A percentile compares a stretch with the other conserved stretches of the same genome.
Conservation (phyloP, 306 rosid genomes). For the Hippophae gyantsensis region DNA sequence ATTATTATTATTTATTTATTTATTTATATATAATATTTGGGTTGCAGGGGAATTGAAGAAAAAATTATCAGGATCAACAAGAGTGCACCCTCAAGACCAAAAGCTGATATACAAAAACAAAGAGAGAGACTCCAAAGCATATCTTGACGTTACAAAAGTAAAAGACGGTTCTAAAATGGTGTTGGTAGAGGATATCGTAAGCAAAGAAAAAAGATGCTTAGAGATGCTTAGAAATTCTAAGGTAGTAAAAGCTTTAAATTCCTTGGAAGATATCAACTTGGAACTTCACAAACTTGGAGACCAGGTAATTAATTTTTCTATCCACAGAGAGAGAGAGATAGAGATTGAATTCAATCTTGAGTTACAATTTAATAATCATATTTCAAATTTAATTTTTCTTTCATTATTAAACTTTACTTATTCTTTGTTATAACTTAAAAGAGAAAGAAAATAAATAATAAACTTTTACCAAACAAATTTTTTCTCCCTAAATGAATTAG, state of each 20-base stretch:
- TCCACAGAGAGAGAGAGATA: too few relatives aligned
- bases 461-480: background rate
- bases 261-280: constrained; percentile 35
- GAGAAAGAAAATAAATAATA: too few relatives aligned
- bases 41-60: constrained; percentile 87
- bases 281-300: constrained; percentile 46
- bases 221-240: constrained; percentile 41
- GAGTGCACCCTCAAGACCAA: constrained; percentile 57
- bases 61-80: constrained; percentile 47
- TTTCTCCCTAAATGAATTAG: background rate
- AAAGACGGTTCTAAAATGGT: constrained; percentile 61
- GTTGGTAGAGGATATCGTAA: constrained; percentile 43
- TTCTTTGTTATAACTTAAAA: too few relatives aligned
- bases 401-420: too few relatives aligned
- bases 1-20: background rate
- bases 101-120: constrained; percentile 66
- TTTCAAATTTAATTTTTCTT: too few relatives aligned
- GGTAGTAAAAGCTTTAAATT: constrained; percentile 44
- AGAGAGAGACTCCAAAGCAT: constrained; percentile 67
- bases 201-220: constrained; percentile 43
- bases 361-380: too few relatives aligned
- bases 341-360: too few relatives aligned
- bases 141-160: constrained; percentile 57
- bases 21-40: background rate
- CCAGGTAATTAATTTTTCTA: constrained; percentile 33